Evolutionary conservation across 306 rosid genomes (phyloP).

Genomic region (Abrus precatorius): DNA sequence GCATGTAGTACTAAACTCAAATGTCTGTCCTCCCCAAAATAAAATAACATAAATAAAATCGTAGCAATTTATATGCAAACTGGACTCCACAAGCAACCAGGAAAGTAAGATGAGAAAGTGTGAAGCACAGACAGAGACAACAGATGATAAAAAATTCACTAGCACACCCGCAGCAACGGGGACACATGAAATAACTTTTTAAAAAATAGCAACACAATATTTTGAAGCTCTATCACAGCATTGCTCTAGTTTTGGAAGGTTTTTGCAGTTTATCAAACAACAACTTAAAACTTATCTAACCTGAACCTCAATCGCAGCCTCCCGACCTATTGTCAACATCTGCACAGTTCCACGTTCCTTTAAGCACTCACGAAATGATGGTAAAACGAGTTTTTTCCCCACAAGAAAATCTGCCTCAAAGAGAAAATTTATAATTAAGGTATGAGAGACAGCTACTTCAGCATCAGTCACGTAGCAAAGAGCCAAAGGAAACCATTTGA

Average conservation of each 20-base stretch:
- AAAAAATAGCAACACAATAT: slow-evolving; percentile 2
- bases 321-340: slow-evolving; percentile 90
- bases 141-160: background rate
- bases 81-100: background rate
- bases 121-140: background rate
- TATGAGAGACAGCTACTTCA: slow-evolving; percentile 77
- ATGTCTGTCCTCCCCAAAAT: background rate
- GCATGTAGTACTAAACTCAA: background rate
- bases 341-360: slow-evolving; percentile 97
- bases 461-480: slow-evolving; percentile 75
- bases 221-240: background rate
- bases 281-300: slow-evolving; percentile 53
- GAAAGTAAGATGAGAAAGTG: slow-evolving; percentile 6
- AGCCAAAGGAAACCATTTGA: slow-evolving; percentile 74
- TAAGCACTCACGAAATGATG: slow-evolving; percentile 87
- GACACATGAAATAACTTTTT: background rate
- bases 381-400: slow-evolving; percentile 85
- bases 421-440: slow-evolving; percentile 70
- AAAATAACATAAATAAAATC: background rate
- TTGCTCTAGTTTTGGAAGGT: slow-evolving; percentile 19
- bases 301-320: slow-evolving; percentile 99
- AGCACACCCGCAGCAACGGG: slow-evolving; percentile 9
- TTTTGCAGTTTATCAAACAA: slow-evolving; percentile 29
- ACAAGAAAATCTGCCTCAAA: slow-evolving; percentile 93
- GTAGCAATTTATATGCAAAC: background rate